Base-by-base conservation (phyloP, 495 filamentous ascomycete species). In the Neurospora tetrasperma region DNA sequence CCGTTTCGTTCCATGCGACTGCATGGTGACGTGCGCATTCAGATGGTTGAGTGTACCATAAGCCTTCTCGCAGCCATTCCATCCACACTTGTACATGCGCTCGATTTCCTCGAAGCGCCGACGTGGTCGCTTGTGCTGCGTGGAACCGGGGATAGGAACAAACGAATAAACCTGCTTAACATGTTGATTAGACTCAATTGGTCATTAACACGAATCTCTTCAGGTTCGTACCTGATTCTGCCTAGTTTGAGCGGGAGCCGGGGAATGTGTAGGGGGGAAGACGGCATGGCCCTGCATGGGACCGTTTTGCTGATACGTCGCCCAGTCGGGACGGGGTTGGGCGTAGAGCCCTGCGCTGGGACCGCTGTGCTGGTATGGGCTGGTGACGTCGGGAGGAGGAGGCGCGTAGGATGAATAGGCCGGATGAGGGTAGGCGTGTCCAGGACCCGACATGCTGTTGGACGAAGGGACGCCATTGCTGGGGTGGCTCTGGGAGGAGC, bases 31-130 rank as follows among this genome's bases (percentile, higher is more conserved):
- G 78, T 98, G 95, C 41, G 95, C 95, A 76, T 98, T 98, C 76
- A 98, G 81, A 80, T 98, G 95, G 80, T 98, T 98, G 72, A 98
- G 83, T 35, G 95, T 98, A 72, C 95, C 95, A 78, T 98, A 98
- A 14, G 95, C 95, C 83, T 98, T 98, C 79, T 98, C 96, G 80
- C 96, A 99, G 5, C 94, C 94, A 74, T 97, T 93, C 93, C 94
- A 98, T 11, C 96, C 96, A 83, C 96, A 99, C 82, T 97, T 98
- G 85, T 99, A 99, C 96, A 99, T 99, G 73, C 96, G 91, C 85
- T 99, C 96, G 79, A 99, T 99, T 81, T 99, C 96, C 84, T 99
- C 96, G 78, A 97, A 99, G 42, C 96, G 89, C 75, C 96, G 89
- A 75, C 96, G 90, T 27, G 96, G 96, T 68, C 96, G 90, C 86